Evolutionary conservation across 208 protist genomes (phyloP).

Genomic region (Trypanosoma cruzi): DNA sequence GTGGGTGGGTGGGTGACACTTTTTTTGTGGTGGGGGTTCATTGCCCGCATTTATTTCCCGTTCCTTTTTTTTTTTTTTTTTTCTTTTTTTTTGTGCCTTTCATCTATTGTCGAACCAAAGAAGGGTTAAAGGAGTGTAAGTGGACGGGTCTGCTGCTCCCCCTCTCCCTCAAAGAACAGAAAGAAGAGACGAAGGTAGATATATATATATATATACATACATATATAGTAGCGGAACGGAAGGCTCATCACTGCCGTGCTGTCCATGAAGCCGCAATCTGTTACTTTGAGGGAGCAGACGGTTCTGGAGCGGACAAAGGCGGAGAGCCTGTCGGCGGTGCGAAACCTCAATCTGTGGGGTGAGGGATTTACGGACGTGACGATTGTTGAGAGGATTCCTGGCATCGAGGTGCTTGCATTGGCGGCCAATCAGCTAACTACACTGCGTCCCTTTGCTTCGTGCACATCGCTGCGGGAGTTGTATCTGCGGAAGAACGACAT

Average conservation of each 20-base stretch:
- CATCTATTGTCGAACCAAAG: not conserved
- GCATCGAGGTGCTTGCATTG: constrained; percentile 88
- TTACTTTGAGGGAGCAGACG: constrained; percentile 73
- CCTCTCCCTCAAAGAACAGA: not conserved
- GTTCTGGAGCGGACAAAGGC: constrained; percentile 91
- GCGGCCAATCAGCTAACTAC: constrained; percentile 84
- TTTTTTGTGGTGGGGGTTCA: too few relatives aligned
- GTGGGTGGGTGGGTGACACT: too few relatives aligned
- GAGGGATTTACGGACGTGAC: constrained; percentile 83
- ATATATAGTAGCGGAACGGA: too few relatives aligned
- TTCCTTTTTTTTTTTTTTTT: not conserved
- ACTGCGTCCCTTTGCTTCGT: constrained; percentile 70
- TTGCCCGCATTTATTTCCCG: too few relatives aligned
- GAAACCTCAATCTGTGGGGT: constrained; percentile 93
- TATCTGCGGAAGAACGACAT: constrained; percentile 95
- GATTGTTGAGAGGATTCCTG: constrained; percentile 61
- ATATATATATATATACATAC: too few relatives aligned
- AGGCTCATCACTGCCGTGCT: not conserved
- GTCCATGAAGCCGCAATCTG: constrained; percentile 1
- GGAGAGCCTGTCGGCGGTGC: constrained; percentile 66
- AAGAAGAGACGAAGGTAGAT: not conserved
- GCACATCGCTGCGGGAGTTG: constrained; percentile 80
- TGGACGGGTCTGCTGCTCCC: not conserved
- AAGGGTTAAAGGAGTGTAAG: not conserved
- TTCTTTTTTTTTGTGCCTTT: not conserved